Base-by-base conservation (phyloP, 228 moss, liverwort and hornwort genomes). In the Sphagnum magellanicum region DNA sequence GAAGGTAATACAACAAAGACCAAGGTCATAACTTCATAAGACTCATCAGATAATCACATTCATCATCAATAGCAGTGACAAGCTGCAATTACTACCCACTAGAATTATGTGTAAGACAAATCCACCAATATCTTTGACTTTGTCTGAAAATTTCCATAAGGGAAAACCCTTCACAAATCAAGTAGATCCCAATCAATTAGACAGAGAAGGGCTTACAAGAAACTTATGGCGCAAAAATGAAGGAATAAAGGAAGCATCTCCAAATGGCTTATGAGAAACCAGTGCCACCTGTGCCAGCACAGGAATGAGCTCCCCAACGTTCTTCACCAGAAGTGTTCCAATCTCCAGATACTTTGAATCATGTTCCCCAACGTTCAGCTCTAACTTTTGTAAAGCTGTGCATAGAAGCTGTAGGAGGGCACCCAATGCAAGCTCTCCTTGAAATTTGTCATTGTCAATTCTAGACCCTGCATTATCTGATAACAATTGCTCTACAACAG, bases 221-320 rank as follows among this genome's bases (percentile, higher is more conserved):
- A 75, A 10, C 75, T 78, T 84, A 73, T 84, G 84, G 62, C 84
- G 75, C 60, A 84, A 73, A 71, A 80, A 84, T 52, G 71, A 69
- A 50, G 78, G 78, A 66, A 75, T 71, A 63, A 78, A 84, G 66
- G 59, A 70, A 53, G 66, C 55, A 57, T 61, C 55, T 52, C 67
- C 9, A 66, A 16, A 10, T 75, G 75, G 81, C 63, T 68, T 71
- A 48, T 78, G 81, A 53, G 84, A 73, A 59, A 68, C 75, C 66
- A 80, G 74, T 61, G 81, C 78, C 71, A 81, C 67, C 52, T 55
- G 66, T 70, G 74, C 73, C 12, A 84, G 77, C 67, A 73, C 48
- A 9, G 78, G 78, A 73, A 81, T 61, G 51, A 66, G 78, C 51
- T 65, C 55, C 72, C 75, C 80, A 65, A 84, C 70, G 72, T 78